These are phyloP conservation scores for Fusarium sp. DNA, from an alignment of 2,329 filamentous ascomycete genomes.

Conservation along the genomic window DNA sequence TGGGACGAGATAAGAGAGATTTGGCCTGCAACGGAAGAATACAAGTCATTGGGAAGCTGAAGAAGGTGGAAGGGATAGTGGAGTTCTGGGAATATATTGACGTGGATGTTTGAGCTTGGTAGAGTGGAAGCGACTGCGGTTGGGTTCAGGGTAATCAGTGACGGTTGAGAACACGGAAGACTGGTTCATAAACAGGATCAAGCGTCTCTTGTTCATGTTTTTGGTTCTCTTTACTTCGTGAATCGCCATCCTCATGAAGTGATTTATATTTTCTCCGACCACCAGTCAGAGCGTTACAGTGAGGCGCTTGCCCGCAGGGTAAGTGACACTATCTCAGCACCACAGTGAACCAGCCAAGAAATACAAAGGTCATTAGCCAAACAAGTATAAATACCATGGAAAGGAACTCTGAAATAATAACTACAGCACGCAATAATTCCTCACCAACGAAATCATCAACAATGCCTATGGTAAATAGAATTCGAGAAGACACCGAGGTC, in stretches of 20 bases:
- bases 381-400: neutral
- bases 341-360: fast-evolving
- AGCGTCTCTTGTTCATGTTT: neutral
- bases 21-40: neutral
- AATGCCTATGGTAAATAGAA: neutral
- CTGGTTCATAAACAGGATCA: neutral
- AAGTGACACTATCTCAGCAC: fast-evolving
- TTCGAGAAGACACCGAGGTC: neutral
- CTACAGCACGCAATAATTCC: fast-evolving
- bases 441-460: fast-evolving
- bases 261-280: fast-evolving
- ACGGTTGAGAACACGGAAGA: fast-evolving
- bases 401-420: too few species aligned
- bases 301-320: fast-evolving
- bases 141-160: fast-evolving
- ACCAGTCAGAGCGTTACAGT: fast-evolving
- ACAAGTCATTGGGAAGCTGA: neutral
- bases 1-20: neutral
- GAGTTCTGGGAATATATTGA: neutral
- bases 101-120: neutral
- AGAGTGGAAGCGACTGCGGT: fast-evolving
- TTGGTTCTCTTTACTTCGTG: fast-evolving
- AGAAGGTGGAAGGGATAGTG: neutral
- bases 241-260: too few species aligned
- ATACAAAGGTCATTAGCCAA: fast-evolving